Evolutionary conservation across 768 basidiomycete species (phyloP).

Genomic region (Kockovaella imperatae): DNA sequence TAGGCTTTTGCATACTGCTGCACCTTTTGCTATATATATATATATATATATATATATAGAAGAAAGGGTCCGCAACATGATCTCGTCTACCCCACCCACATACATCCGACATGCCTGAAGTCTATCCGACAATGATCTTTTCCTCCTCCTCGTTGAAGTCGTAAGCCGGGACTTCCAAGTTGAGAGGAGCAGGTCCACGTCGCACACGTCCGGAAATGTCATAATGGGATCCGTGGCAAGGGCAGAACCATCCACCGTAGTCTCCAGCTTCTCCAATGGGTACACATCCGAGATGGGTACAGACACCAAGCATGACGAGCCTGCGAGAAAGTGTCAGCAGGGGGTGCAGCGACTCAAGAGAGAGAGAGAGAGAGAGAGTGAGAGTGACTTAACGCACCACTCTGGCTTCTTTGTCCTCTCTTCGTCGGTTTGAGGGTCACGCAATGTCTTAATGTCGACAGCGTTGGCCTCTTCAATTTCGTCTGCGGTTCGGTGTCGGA

Average conservation of each 20-base stretch:
- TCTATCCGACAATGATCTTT: slow-evolving; percentile 77
- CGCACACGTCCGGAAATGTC: slow-evolving; percentile 95
- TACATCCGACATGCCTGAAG: not conserved
- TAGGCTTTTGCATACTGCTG: too few species aligned
- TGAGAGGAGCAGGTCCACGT: slow-evolving; percentile 93
- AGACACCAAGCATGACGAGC: slow-evolving; percentile 50
- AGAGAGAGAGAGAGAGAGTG: not conserved
- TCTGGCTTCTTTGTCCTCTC: slow-evolving; percentile 85
- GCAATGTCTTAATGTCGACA: slow-evolving; percentile 72
- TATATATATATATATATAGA: not conserved
- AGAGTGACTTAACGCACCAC: slow-evolving; percentile 80
- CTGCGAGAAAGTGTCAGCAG: slow-evolving; percentile 13
- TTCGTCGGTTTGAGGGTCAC: slow-evolving; percentile 89
- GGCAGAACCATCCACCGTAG: slow-evolving; percentile 99
- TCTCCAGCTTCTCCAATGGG: slow-evolving; percentile 97
- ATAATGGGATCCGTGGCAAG: slow-evolving; percentile 92
- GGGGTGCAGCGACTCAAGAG: not conserved
- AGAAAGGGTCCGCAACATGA: not conserved
- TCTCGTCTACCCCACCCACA: not conserved
- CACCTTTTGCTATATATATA: not conserved
- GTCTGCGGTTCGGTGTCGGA: slow-evolving; percentile 81
- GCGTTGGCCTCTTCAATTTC: slow-evolving; percentile 90
- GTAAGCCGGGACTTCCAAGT: slow-evolving; percentile 85
- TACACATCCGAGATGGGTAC: slow-evolving; percentile 94
- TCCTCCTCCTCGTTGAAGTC: slow-evolving; percentile 78